Percentiles rank a stretch among this genome's conserved stretches.
phyloP scores from a whole-genome alignment of 768 basidiomycete genomes.

The Tephrocybe sp. region DNA sequence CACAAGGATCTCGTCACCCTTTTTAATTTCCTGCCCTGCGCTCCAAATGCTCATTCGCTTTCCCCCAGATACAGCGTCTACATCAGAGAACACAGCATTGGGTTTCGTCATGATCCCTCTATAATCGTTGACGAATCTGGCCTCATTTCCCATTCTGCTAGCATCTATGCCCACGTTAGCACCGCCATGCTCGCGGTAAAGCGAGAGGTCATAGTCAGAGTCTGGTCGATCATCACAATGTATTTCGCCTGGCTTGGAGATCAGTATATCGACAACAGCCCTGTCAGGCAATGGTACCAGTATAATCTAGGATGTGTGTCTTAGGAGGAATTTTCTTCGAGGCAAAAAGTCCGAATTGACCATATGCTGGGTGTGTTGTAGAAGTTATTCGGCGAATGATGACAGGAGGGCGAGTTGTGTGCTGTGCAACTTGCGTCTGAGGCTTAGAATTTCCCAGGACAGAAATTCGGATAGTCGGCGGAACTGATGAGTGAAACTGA shows the following conservation, averaged over 20 bases:
- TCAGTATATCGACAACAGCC: conserved; percentile 5
- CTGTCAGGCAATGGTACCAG: conserved; percentile 31
- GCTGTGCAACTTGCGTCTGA: background rate
- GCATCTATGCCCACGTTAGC: conserved; percentile 80
- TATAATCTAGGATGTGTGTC: conserved; percentile 74
- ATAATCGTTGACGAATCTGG: conserved; percentile 89
- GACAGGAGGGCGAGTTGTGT: conserved; percentile 31
- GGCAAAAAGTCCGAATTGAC: conserved; percentile 83
- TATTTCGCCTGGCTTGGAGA: conserved; percentile 55
- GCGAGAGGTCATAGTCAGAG: conserved; percentile 87
- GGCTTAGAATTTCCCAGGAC: conserved; percentile 25
- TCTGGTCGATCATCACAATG: conserved; percentile 71
- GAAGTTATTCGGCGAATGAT: conserved; percentile 56
- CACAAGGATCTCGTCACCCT: conserved; percentile 83
- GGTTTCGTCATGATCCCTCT: conserved; percentile 68
- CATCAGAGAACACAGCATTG: conserved; percentile 70
- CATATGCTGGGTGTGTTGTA: conserved; percentile 67
- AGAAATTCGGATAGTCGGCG: conserved; percentile 35
- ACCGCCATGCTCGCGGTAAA: conserved; percentile 57
- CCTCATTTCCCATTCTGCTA: conserved; percentile 74
- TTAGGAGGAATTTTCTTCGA: conserved; percentile 63
- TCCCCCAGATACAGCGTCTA: conserved; percentile 51
- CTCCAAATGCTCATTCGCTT: conserved; percentile 79
- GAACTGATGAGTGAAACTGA: conserved; percentile 57
- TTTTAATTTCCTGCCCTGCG: conserved; percentile 53